A percentile compares a stretch with the other conserved stretches of the same genome.
Evolutionary conservation across 257 asterid species (phyloP).

Genomic region (Pogostemon cablin): DNA sequence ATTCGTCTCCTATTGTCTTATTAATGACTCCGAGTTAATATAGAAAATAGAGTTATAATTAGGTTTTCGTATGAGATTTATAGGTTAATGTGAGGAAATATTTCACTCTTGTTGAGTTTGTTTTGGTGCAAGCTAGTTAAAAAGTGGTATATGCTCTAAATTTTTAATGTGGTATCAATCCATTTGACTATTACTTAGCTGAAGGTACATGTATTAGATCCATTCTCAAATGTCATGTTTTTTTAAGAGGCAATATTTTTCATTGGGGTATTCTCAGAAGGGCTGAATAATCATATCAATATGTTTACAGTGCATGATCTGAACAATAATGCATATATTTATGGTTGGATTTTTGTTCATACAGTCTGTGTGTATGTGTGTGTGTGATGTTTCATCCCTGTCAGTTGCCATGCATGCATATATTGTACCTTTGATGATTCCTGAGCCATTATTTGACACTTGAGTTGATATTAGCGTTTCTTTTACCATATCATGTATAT

Average conservation of each 20-base stretch:
- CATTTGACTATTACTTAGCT: not conserved
- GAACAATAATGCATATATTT: not conserved
- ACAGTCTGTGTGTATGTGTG: not conserved
- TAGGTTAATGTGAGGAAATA: constrained; percentile 3
- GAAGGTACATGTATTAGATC: not conserved
- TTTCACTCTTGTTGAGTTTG: not conserved
- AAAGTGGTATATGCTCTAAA: not conserved
- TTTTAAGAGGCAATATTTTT: not conserved
- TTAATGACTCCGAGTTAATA: not conserved
- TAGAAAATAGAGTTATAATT: not conserved
- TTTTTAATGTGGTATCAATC: constrained; percentile 4
- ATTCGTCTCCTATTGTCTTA: not conserved
- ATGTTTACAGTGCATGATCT: not conserved
- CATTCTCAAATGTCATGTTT: not conserved
- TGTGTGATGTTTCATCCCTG: not conserved
- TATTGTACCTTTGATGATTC: constrained; percentile 9
- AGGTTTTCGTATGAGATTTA: not conserved
- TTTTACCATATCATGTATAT: not conserved
- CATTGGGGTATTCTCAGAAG: not conserved
- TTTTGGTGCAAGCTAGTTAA: constrained; percentile 4
- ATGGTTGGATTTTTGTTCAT: not conserved
- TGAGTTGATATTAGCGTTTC: no score
- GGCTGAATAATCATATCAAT: not conserved
- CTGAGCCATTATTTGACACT: constrained; percentile 8
- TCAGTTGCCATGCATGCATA: not conserved